A percentile compares a stretch with the other conserved stretches of the same genome.
These are phyloP conservation scores for Alternaria postmessia DNA, from an alignment of 2,329 filamentous ascomycete genomes.

Conservation along the genomic window DNA sequence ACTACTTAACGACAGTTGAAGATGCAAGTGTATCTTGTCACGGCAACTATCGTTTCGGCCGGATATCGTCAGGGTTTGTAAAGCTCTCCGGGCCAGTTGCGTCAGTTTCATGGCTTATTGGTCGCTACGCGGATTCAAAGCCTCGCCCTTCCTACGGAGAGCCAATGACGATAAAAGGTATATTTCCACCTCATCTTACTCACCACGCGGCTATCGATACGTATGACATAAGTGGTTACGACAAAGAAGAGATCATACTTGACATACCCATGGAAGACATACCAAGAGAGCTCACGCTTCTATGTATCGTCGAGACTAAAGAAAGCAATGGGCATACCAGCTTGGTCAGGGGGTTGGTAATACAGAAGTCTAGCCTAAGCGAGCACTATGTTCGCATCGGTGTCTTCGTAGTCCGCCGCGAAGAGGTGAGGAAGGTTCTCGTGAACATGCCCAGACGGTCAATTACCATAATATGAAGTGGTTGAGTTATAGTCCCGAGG, in stretches of 20 bases:
- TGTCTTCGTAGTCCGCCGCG: not conserved
- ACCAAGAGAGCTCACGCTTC: not conserved
- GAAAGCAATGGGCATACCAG: not conserved
- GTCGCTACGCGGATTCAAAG: too few relatives aligned
- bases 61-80: not conserved
- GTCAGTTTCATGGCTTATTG: not conserved
- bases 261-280: not conserved
- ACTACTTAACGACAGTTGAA: constrained; percentile 5
- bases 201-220: not conserved
- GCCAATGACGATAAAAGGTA: too few relatives aligned
- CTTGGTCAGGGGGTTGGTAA: constrained; percentile 3
- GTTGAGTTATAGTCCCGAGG: too few relatives aligned
- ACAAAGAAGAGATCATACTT: not conserved
- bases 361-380: not conserved
- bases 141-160: too few relatives aligned
- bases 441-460: constrained; percentile 8
- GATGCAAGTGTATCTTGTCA: not conserved
- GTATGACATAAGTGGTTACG: too few relatives aligned
- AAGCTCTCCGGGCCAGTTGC: constrained; percentile 1
- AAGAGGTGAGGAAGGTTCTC: not conserved
- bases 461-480: not conserved
- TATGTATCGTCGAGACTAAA: not conserved
- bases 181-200: not conserved
- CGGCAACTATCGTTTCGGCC: not conserved
- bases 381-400: not conserved